Evolutionary conservation across 2,329 filamentous ascomycete genomes (phyloP), one percentile per base, ranked within the genome.

Genomic region (Polytolypa hystricis): DNA sequence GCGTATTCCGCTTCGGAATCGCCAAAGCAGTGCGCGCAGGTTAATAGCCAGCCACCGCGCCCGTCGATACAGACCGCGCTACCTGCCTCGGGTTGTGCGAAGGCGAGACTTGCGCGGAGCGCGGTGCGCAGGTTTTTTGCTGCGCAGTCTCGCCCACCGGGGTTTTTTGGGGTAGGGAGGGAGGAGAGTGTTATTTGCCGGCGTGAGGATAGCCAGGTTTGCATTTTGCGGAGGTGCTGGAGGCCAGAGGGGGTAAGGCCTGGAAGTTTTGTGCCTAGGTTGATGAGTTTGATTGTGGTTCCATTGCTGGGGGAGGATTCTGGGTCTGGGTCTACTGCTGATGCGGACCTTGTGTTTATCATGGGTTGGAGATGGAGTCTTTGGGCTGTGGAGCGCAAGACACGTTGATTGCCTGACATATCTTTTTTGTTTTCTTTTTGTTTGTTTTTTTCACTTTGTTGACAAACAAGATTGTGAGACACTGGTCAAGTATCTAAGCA

Each of bases 21-120:
- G 2, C 64, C 66, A 12, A 71, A 51, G 43, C 69, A 72, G 41
- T 72, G 70, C 0, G 69, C 57, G 47, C 69, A 72, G 2, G 67
- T 71, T 14, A 72, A 50, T 4, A 71, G 44, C 27, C 69, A 52
- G 4, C 70, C 69, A 3, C 48, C 38, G 0, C 57, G 43, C n/a
- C n/a, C n/a, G 0, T 61, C 58, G 21, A 72, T 62, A 42, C 67
- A 71, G 2, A 72, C 59, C 0, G 69, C 69, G 1, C 68, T 71
- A 4, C 68, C 67, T 4, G 68, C 69, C 42, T 69, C 62, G 17
- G 65, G 50, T 41, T 69, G 65, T 0, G 64, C 64, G 42, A 71
- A 73, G 16, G 72, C 60, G 4, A 70, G 54, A 17, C 30, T 42
- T 16, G 36, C 36, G 19, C 25, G 31, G 8, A 42, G 39, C 4